These are phyloP conservation scores for Gynandropsis gynandra DNA, from an alignment of 345 rosid species.

Conservation along the genomic window DNA sequence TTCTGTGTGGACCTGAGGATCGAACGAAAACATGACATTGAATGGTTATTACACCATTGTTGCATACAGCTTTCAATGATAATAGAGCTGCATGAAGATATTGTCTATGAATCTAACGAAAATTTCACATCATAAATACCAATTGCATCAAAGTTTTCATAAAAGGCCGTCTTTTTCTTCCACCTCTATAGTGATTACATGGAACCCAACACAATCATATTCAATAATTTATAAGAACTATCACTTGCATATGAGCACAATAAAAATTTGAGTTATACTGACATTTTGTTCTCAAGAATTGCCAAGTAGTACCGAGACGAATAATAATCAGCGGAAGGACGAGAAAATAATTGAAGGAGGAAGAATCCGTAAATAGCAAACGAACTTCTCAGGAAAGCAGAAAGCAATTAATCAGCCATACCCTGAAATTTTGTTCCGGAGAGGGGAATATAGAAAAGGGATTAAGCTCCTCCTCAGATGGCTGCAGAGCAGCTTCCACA, in stretches of 20 bases:
- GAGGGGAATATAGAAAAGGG: conserved; percentile 76
- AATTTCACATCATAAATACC: conserved; percentile 11
- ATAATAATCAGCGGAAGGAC: neutral
- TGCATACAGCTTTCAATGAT: conserved; percentile 2
- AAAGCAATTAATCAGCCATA: conserved; percentile 19
- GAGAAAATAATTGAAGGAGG: conserved; percentile 1
- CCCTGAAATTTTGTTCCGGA: conserved; percentile 87
- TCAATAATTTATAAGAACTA: conserved; percentile 7
- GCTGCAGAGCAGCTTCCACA: conserved; percentile 46
- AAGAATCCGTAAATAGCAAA: conserved; percentile 1
- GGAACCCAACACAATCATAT: no score
- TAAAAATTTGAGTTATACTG: no score
- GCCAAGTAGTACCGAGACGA: no score
- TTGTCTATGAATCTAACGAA: neutral
- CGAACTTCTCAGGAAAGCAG: neutral
- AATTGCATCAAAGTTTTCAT: conserved; percentile 4
- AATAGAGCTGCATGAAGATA: conserved; percentile 1
- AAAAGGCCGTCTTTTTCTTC: neutral
- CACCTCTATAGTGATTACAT: neutral
- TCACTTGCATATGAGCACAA: no score
- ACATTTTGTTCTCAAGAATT: no score
- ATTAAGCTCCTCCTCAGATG: conserved; percentile 83
- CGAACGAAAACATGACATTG: neutral
- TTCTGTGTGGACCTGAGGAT: conserved; percentile 75
- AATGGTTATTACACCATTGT: neutral